Evolutionary conservation across 495 filamentous ascomycete species (phyloP).

Genomic region (Neurospora sp.): DNA sequence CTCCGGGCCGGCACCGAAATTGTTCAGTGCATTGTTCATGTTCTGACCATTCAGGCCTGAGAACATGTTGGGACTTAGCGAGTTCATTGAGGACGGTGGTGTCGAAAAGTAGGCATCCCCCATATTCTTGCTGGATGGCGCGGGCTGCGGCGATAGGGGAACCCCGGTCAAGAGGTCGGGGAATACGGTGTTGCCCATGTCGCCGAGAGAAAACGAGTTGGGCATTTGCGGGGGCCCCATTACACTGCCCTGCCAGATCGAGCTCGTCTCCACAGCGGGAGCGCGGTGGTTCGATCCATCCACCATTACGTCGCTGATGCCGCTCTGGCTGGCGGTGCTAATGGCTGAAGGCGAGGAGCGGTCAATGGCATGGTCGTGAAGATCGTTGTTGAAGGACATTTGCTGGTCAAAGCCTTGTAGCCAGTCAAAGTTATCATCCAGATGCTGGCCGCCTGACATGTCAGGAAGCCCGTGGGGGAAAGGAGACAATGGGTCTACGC

Average conservation of each 20-base stretch:
- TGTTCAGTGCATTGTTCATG: conserved; percentile 46
- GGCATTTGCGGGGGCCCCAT: conserved; percentile 49
- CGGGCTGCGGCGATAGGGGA: conserved; percentile 52
- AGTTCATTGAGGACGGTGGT: conserved; percentile 59
- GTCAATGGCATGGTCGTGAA: conserved; percentile 71
- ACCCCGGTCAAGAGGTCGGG: conserved; percentile 50
- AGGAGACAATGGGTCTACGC: conserved; percentile 63
- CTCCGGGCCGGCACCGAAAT: conserved; percentile 51
- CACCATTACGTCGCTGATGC: conserved; percentile 85
- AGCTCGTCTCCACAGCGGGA: conserved; percentile 33
- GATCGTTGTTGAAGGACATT: conserved; percentile 55
- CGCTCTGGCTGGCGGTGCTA: conserved; percentile 84
- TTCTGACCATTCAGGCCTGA: conserved; percentile 42
- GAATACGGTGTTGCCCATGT: conserved; percentile 44
- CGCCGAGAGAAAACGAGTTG: conserved; percentile 50
- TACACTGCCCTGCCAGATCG: conserved; percentile 59
- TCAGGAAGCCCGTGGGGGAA: conserved; percentile 57
- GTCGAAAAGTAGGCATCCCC: conserved; percentile 49
- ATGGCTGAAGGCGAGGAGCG: conserved; percentile 92
- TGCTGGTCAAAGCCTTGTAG: conserved; percentile 71
- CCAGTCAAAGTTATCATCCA: conserved; percentile 80
- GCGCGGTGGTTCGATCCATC: conserved; percentile 62
- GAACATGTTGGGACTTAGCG: conserved; percentile 41
- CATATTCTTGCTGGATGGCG: conserved; percentile 37
- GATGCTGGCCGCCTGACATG: conserved; percentile 43